Conservation (phyloP, 225 moss, liverwort and hornwort species). For the Anthoceros angustus region DNA sequence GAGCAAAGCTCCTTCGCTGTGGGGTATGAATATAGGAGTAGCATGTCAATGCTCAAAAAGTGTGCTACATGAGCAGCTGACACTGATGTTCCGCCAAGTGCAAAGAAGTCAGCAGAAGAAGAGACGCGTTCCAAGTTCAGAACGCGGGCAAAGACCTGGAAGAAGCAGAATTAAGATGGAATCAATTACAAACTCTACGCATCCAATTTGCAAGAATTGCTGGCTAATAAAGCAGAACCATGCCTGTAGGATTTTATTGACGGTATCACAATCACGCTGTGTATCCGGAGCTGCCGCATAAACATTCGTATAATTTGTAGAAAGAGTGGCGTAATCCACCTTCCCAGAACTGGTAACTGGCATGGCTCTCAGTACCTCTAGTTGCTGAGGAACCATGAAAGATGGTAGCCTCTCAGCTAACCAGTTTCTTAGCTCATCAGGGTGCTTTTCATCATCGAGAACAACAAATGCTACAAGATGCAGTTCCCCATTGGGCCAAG, state of each 20-base stretch:
- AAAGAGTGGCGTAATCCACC: conserved; percentile 12
- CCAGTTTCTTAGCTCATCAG: conserved; percentile 20
- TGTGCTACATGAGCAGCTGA: conserved; percentile 34
- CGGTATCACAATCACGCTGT: neutral
- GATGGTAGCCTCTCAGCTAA: conserved; percentile 19
- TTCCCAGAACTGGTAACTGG: conserved; percentile 32
- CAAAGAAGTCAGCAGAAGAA: conserved; percentile 22
- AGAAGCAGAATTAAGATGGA: neutral
- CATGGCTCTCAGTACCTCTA: conserved; percentile 19
- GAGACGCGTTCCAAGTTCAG: conserved; percentile 11
- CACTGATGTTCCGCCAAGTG: conserved; percentile 28
- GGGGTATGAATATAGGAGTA: conserved; percentile 20
- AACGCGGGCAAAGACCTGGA: conserved; percentile 27
- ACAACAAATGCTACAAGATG: conserved; percentile 32
- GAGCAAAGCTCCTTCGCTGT: conserved; percentile 19
- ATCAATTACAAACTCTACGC: too few relatives aligned
- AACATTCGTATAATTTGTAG: neutral
- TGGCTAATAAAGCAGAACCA: too few relatives aligned
- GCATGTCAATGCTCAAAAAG: conserved; percentile 29
- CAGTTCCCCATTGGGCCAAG: conserved; percentile 9
- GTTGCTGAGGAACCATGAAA: conserved; percentile 27
- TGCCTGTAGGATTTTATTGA: too few relatives aligned
- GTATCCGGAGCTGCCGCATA: neutral
- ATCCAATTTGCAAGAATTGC: too few relatives aligned
- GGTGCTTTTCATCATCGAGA: conserved; percentile 1